Evolutionary conservation across 2,329 filamentous ascomycete species (phyloP).

Genomic region (Fusarium equiseti): DNA sequence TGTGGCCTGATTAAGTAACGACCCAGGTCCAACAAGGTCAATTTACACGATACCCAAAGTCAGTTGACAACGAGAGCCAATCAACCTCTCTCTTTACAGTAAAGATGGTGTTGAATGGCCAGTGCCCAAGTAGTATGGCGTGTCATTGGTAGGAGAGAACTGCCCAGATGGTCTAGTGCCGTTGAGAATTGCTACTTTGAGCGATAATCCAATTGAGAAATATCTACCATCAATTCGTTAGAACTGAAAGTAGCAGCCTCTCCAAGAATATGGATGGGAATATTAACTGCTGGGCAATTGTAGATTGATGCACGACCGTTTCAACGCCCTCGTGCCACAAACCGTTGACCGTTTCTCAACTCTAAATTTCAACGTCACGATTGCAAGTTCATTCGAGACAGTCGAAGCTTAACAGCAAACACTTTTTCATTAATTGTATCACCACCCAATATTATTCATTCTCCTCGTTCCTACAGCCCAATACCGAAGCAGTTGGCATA

Average conservation of each 20-base stretch:
- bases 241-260: background rate
- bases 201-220: background rate
- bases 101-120: background rate
- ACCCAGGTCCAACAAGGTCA: background rate
- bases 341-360: background rate
- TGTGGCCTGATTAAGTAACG: background rate
- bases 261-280: background rate
- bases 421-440: background rate
- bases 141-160: background rate
- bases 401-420: background rate
- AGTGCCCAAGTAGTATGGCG: background rate
- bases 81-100: rapidly evolving
- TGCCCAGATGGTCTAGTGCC: background rate
- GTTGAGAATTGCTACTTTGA: background rate
- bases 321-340: background rate
- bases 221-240: background rate
- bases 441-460: background rate
- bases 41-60: background rate
- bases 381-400: no score
- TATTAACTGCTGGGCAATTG: background rate
- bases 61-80: background rate
- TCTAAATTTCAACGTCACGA: background rate
- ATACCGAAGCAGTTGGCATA: slow-evolving; percentile 77
- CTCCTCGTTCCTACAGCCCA: slow-evolving; percentile 7
- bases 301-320: background rate